A percentile compares a stretch with the other conserved stretches of the same genome.
These are phyloP conservation scores for Calonectria multiphialidica DNA, from an alignment of 2,329 filamentous ascomycete species.

Conservation along the genomic window DNA sequence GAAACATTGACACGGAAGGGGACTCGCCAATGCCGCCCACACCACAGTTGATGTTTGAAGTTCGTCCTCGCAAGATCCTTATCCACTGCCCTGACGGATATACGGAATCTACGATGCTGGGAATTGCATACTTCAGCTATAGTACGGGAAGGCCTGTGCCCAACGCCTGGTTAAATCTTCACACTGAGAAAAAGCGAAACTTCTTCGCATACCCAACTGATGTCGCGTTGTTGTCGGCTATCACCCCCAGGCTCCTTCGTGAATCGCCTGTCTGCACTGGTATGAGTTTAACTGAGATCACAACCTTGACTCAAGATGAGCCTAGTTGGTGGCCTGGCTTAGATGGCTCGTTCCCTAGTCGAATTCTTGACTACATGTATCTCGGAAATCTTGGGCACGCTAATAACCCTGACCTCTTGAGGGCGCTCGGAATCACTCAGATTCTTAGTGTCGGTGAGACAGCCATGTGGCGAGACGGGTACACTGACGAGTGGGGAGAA, in stretches of 20 bases:
- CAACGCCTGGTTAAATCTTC: conserved; percentile 88
- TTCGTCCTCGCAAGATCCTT: conserved; percentile 75
- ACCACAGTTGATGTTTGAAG: conserved; percentile 30
- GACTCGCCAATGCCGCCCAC: conserved; percentile 41
- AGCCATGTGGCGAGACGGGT: conserved; percentile 81
- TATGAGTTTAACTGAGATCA: conserved; percentile 65
- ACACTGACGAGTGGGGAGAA: conserved; percentile 77
- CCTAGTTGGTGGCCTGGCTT: conserved; percentile 86
- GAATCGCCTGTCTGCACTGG: conserved; percentile 71
- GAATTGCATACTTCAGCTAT: conserved; percentile 93
- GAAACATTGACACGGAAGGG: conserved; percentile 46
- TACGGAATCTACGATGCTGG: conserved; percentile 91
- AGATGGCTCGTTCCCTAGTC: conserved; percentile 91
- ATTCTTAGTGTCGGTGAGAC: conserved; percentile 94
- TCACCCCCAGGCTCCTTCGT: conserved; percentile 80
- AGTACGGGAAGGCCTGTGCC: conserved; percentile 84
- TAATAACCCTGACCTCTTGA: conserved; percentile 89
- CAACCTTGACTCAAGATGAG: conserved; percentile 66
- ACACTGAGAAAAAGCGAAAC: conserved; percentile 84
- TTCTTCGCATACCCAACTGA: conserved; percentile 97
- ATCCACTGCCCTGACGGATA: conserved; percentile 97
- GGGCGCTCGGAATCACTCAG: conserved; percentile 84
- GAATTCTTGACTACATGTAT: conserved; percentile 94
- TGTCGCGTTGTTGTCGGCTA: conserved; percentile 81
- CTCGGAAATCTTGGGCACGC: conserved; percentile 93